Percentiles rank a stretch among this genome's conserved stretches.
Evolutionary conservation across 129 eudicot species (phyloP).

Genomic region (Flaveria robusta): DNA sequence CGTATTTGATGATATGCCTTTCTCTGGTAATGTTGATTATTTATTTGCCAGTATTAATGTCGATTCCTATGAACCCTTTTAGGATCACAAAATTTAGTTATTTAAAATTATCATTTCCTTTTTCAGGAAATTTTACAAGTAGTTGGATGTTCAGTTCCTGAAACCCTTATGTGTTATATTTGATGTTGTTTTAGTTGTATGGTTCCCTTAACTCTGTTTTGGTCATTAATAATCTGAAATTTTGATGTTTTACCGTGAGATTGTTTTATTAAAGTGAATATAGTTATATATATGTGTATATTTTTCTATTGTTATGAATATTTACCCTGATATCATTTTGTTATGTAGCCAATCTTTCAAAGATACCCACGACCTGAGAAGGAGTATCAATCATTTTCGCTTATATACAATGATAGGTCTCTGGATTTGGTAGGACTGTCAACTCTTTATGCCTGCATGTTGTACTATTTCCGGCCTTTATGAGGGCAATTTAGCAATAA

Average conservation of each 20-base stretch:
- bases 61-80: slow-evolving; percentile 6
- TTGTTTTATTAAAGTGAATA: slow-evolving; percentile 9
- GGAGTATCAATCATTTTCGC: slow-evolving; percentile 97
- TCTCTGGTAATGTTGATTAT: background rate
- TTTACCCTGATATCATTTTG: slow-evolving; percentile 25
- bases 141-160: background rate
- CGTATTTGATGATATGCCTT: background rate
- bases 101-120: background rate
- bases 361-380: slow-evolving; percentile 99
- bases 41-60: background rate
- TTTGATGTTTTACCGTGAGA: background rate
- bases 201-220: background rate
- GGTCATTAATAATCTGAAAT: slow-evolving; percentile 6
- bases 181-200: slow-evolving; percentile 8
- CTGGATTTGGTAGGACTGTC: slow-evolving; percentile 76
- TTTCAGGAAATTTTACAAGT: background rate
- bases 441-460: slow-evolving; percentile 7
- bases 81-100: slow-evolving; percentile 10
- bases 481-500: slow-evolving; percentile 27
- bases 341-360: slow-evolving; percentile 75
- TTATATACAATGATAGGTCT: slow-evolving; percentile 82
- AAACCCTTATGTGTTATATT: background rate
- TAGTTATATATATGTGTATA: slow-evolving; percentile 1
- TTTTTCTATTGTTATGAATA: background rate
- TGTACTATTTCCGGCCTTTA: slow-evolving; percentile 21